Base-by-base conservation (phyloP, 75 land plant genomes). In the Azolla pinnata region DNA sequence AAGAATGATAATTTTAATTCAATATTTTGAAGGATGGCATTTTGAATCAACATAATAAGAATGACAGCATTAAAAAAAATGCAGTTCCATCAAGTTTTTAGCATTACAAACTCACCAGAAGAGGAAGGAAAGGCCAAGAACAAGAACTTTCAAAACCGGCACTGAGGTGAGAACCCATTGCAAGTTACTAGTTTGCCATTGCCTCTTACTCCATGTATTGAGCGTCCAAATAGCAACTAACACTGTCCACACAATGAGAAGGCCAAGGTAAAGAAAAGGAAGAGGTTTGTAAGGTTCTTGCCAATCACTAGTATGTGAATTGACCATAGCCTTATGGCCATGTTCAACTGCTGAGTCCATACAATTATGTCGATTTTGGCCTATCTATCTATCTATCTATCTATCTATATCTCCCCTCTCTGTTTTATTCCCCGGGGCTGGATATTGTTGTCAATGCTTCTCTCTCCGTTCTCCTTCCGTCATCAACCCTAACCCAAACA, bases 131-230 rank as follows among this genome's bases (percentile, higher is more conserved):
- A 84, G 65, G 16, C 63, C 62, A 26, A 84, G 83, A 31, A 87
- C 93, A 70, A 87, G 74, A 1, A 82, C 77, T 71, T 91, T 91
- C 31, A 87, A 70, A 53, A 82, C 61, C 0, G 97, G 93, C 29
- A 87, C 86, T 18, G 78, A 62, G 0, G 93, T 73, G 28, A 91
- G 67, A 32, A 75, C 54, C 93, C 93, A 91, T 64, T 91, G 97
- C 65, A 91, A 70, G 54, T 82, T 82, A 61, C 80, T 85, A 7
- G 74, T 74, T 88, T 84, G 84, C 73, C 77, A 80, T 44, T 82
- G 79, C 25, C 93, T 83, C 55, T 80, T 84, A 24, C 65, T 76
- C 79, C 72, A 84, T 2, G 93, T 84, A 51, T 81, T 80, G 65
- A 82, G 5, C 24, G 76, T 61, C 97, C 97, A 91, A 26, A 69